phyloP scores from a whole-genome alignment of 2,329 filamentous ascomycete species.

The Stachybotrys echinatus region DNA sequence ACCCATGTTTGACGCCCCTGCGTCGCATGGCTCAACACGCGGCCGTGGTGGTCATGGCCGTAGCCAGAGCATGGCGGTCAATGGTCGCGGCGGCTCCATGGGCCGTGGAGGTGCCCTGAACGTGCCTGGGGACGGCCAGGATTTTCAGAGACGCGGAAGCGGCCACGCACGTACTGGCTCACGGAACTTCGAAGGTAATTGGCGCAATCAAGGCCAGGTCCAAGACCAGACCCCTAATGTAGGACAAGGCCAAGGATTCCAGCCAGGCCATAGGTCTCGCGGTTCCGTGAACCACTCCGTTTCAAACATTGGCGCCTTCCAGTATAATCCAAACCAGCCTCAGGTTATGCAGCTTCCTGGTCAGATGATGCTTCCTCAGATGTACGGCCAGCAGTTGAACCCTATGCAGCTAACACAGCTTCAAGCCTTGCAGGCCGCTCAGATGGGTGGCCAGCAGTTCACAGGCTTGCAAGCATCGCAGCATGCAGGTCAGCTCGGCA shows the following conservation, averaged over 20 bases:
- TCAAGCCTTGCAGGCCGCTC: constrained; percentile 85
- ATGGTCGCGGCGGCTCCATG: constrained; percentile 62
- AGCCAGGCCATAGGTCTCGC: constrained; percentile 84
- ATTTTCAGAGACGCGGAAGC: constrained; percentile 72
- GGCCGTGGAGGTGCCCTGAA: constrained; percentile 56
- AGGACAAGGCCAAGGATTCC: constrained; percentile 68
- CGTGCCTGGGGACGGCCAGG: constrained; percentile 46
- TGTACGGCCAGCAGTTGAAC: constrained; percentile 86
- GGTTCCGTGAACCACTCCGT: constrained; percentile 84
- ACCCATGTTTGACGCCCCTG: constrained; percentile 24
- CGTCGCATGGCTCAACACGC: constrained; percentile 37
- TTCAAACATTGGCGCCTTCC: constrained; percentile 77
- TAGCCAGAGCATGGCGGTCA: constrained; percentile 87
- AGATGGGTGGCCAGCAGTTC: constrained; percentile 72
- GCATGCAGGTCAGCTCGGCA: constrained; percentile 62
- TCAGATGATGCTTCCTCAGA: constrained; percentile 79
- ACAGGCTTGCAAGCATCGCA: constrained; percentile 65
- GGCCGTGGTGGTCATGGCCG: constrained; percentile 61
- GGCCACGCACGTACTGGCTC: constrained; percentile 80
- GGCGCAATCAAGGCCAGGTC: constrained; percentile 72
- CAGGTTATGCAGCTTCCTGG: constrained; percentile 83
- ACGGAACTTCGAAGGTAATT: constrained; percentile 96
- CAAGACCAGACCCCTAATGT: constrained; percentile 49
- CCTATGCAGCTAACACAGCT: constrained; percentile 84
- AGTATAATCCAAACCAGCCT: constrained; percentile 75